These are phyloP conservation scores for Nemania sp. DNA, from an alignment of 2,329 filamentous ascomycete species.

Conservation along the genomic window DNA sequence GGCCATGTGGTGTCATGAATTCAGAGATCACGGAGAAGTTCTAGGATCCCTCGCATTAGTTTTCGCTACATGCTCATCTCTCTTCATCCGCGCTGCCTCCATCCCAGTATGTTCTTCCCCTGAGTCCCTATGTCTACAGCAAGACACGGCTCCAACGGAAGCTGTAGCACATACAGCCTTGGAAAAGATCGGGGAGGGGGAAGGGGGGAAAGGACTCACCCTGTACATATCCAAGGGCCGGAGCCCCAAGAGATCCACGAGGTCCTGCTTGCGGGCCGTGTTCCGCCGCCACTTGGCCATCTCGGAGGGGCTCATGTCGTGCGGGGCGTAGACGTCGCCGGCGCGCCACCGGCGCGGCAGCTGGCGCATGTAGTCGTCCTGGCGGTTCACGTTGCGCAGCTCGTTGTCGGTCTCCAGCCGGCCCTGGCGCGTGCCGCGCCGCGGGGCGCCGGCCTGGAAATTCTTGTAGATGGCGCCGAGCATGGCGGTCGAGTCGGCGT, in stretches of 20 bases:
- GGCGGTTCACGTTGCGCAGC: conserved; percentile 55
- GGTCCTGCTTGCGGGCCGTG: conserved; percentile 70
- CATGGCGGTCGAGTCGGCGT: conserved; percentile 32
- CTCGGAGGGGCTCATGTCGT: conserved; percentile 83
- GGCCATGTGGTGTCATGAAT: conserved; percentile 85
- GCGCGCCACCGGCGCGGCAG: conserved; percentile 76
- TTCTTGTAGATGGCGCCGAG: conserved; percentile 38
- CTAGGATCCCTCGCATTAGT: conserved; percentile 58
- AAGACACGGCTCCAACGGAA: background rate
- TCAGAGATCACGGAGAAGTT: conserved; percentile 94
- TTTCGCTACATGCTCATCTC: background rate
- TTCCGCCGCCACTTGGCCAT: conserved; percentile 81
- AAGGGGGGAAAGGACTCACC: conserved; percentile 64
- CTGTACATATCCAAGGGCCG: conserved; percentile 89
- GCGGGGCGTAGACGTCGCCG: conserved; percentile 91
- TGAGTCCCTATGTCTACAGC: background rate
- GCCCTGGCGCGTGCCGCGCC: background rate
- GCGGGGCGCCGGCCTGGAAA: conserved; percentile 6
- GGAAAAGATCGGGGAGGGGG: background rate
- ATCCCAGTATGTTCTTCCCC: background rate
- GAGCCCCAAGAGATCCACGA: conserved; percentile 82
- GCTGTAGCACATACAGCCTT: background rate
- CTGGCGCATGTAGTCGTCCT: conserved; percentile 69
- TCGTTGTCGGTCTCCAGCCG: conserved; percentile 50
- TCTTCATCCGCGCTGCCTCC: background rate